Percentiles rank a stretch among this genome's conserved stretches.
Evolutionary conservation across 306 rosid species (phyloP).

Genomic region (Nissolia schottii): DNA sequence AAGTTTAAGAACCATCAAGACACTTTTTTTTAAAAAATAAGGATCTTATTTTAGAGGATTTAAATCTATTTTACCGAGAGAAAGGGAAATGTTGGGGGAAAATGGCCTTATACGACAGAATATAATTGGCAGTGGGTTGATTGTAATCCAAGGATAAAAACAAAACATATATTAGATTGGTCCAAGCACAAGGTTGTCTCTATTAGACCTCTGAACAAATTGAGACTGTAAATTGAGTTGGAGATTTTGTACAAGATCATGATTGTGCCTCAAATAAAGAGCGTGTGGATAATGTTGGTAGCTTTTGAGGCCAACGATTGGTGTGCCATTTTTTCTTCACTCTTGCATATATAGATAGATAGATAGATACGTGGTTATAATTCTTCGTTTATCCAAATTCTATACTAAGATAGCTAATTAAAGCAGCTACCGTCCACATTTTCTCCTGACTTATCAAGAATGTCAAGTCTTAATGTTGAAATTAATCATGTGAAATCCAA

Average conservation of each 20-base stretch:
- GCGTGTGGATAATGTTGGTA: neutral
- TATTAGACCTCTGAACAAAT: neutral
- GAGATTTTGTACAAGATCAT: conserved; percentile 11
- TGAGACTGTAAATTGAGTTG: neutral
- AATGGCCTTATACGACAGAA: conserved; percentile 39
- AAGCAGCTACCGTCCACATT: conserved; percentile 22
- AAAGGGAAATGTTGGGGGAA: neutral
- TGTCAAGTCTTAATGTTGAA: neutral
- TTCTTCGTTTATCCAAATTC: conserved; percentile 16
- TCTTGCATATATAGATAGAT: neutral
- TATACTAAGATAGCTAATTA: neutral
- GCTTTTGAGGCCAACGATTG: conserved; percentile 20
- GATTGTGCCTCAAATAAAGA: conserved; percentile 8
- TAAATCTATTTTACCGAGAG: neutral
- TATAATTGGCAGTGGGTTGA: conserved; percentile 18
- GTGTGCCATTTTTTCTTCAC: neutral
- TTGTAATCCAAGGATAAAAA: conserved; percentile 17
- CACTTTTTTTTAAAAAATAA: no score
- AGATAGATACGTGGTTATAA: conserved; percentile 19
- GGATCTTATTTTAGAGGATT: no score
- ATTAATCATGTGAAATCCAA: neutral
- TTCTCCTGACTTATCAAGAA: conserved; percentile 12
- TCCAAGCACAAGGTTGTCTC: conserved; percentile 15
- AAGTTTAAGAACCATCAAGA: no score
- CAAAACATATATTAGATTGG: neutral